Evolutionary conservation across 345 rosid species (phyloP).

Genomic region (Adansonia digitata): DNA sequence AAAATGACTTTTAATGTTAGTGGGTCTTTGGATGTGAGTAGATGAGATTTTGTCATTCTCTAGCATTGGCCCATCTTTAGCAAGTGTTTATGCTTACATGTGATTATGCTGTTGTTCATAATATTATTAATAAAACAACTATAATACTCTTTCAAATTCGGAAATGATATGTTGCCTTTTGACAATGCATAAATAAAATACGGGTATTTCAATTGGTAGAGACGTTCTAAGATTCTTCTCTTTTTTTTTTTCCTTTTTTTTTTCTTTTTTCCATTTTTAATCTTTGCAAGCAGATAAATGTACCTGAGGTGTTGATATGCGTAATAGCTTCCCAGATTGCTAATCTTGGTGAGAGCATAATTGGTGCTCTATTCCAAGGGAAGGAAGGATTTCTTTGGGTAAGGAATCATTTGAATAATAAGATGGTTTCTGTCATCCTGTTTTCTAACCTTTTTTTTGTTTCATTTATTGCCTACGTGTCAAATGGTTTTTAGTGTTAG

Average conservation of each 20-base stretch:
- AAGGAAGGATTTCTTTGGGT: conserved; percentile 90
- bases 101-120: background rate
- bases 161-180: background rate
- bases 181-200: background rate
- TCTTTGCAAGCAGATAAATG: conserved; percentile 47
- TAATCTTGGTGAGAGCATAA: conserved; percentile 87
- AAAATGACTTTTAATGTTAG: background rate
- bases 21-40: background rate
- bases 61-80: background rate
- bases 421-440: background rate
- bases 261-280: background rate
- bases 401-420: conserved; percentile 16
- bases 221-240: background rate
- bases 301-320: conserved; percentile 65
- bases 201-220: background rate
- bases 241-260: background rate
- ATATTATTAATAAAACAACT: background rate
- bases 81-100: background rate
- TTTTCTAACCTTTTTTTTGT: background rate
- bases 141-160: background rate
- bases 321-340: conserved; percentile 92
- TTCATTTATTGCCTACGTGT: background rate
- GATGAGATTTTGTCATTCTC: background rate
- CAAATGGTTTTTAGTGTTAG: background rate
- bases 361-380: conserved; percentile 84